A percentile compares a stretch with the other conserved stretches of the same genome.
phyloP scores from a whole-genome alignment of 371 early-diverging fungal species.

The Mycotypha africana region DNA sequence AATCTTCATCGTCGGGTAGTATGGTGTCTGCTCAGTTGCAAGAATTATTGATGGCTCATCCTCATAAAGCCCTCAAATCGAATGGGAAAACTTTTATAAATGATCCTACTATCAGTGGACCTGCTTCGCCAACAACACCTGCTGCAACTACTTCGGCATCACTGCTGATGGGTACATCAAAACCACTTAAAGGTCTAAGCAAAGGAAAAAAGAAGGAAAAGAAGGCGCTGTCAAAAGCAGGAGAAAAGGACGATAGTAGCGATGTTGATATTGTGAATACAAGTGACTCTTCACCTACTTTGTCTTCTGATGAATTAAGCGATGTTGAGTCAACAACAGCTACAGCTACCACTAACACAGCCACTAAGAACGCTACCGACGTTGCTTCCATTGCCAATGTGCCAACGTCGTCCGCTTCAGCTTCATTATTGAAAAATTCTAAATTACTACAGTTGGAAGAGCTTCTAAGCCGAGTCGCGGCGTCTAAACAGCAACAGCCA shows the following conservation, averaged over 20 bases:
- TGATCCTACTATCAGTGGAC: background rate
- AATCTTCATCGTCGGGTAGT: constrained; percentile 10
- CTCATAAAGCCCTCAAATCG: constrained; percentile 28
- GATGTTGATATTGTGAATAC: constrained; percentile 26
- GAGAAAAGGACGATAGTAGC: constrained; percentile 12
- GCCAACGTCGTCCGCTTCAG: too few species aligned
- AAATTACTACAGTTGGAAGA: constrained; percentile 26
- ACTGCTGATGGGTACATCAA: too few species aligned
- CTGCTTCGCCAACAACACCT: background rate
- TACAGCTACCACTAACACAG: constrained; percentile 1
- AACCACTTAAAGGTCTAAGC: too few species aligned
- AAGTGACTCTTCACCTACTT: constrained; percentile 8
- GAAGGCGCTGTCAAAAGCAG: too few species aligned
- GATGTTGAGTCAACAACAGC: too few species aligned
- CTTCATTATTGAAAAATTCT: too few species aligned
- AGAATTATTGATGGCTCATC: constrained; percentile 26
- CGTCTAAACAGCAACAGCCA: constrained; percentile 1
- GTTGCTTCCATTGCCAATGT: too few species aligned
- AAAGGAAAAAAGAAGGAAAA: too few species aligned
- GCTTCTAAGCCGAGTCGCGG: constrained; percentile 28
- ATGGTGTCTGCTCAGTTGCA: constrained; percentile 27
- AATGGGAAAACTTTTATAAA: constrained; percentile 2
- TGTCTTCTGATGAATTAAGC: constrained; percentile 7
- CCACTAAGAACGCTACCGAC: background rate
- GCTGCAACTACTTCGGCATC: background rate